Percentiles rank a stretch among this genome's conserved stretches.
Conservation (phyloP, 345 rosid genomes). For the Isatis tinctoria region DNA sequence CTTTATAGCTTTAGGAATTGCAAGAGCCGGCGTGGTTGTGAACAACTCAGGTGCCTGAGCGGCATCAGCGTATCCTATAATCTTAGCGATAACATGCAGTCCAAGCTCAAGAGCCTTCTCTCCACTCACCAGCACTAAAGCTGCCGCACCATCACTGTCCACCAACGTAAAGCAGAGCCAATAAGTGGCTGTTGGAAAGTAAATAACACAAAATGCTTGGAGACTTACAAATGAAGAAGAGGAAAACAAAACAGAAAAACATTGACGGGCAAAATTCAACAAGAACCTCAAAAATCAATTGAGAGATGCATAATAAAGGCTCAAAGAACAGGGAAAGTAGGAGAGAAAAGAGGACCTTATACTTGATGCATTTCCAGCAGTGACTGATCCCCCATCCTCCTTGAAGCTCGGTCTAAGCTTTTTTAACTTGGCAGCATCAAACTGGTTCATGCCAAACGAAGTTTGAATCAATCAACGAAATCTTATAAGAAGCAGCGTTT, state of each 20-base stretch:
- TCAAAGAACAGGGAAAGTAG: neutral
- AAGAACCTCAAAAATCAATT: neutral
- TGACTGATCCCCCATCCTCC: conserved; percentile 79
- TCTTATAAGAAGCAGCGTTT: neutral
- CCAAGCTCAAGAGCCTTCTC: conserved; percentile 74
- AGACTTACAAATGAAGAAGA: neutral
- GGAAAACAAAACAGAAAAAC: neutral
- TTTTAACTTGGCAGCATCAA: conserved; percentile 71
- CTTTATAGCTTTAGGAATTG: conserved; percentile 85
- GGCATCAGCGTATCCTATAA: conserved; percentile 87
- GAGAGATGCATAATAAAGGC: neutral
- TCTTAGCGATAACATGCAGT: conserved; percentile 74
- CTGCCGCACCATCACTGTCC: conserved; percentile 97
- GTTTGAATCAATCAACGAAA: neutral
- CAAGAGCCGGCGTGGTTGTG: conserved; percentile 87
- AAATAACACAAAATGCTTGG: neutral
- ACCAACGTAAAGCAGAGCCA: conserved; percentile 8
- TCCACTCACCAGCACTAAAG: conserved; percentile 87
- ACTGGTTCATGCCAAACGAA: conserved; percentile 39
- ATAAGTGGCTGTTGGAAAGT: neutral
- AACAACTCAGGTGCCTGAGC: conserved; percentile 96
- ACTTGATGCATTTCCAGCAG: conserved; percentile 97
- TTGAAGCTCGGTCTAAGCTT: conserved; percentile 92
- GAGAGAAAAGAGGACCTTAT: conserved; percentile 53
- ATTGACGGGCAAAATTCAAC: neutral